Evolutionary conservation across 495 filamentous ascomycete genomes (phyloP).

Genomic region (Thermochaetoides thermophila): DNA sequence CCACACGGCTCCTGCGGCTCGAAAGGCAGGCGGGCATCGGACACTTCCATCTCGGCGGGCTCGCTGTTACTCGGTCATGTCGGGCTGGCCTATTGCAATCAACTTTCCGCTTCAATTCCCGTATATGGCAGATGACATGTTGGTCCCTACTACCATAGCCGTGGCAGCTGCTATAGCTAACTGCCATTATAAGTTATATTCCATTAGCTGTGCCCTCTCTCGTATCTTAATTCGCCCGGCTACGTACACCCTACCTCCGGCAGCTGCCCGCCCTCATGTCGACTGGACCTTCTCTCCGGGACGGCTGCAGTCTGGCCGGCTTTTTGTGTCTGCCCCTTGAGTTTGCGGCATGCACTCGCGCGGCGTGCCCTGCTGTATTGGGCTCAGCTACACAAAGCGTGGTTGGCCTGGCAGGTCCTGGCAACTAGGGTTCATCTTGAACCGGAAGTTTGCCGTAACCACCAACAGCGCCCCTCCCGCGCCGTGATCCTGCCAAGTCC

Average conservation of each 20-base stretch:
- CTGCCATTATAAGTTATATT: no score
- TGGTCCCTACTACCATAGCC: constrained; percentile 3
- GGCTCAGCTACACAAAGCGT: no score
- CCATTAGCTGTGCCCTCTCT: neutral
- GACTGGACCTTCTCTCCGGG: neutral
- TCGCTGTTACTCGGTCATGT: constrained; percentile 19
- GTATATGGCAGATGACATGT: constrained; percentile 3
- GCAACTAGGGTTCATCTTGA: no score
- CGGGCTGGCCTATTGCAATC: constrained; percentile 19
- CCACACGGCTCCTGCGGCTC: constrained; percentile 10
- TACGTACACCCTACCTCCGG: constrained; percentile 5
- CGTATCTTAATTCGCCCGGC: neutral
- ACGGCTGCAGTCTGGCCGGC: neutral
- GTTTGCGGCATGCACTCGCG: constrained; percentile 1
- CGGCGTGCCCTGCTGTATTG: no score
- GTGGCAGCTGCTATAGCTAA: neutral
- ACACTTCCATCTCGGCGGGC: constrained; percentile 15
- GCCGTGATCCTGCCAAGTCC: constrained; percentile 16
- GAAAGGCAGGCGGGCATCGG: constrained; percentile 6
- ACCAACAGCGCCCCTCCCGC: constrained; percentile 8
- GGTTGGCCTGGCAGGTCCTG: no score
- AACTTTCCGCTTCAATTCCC: constrained; percentile 13
- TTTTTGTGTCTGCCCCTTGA: constrained; percentile 3
- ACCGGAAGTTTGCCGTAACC: no score
- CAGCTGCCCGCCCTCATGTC: constrained; percentile 6